phyloP scores from a whole-genome alignment of 2,329 filamentous ascomycete species.

The Cytospora piceicola region DNA sequence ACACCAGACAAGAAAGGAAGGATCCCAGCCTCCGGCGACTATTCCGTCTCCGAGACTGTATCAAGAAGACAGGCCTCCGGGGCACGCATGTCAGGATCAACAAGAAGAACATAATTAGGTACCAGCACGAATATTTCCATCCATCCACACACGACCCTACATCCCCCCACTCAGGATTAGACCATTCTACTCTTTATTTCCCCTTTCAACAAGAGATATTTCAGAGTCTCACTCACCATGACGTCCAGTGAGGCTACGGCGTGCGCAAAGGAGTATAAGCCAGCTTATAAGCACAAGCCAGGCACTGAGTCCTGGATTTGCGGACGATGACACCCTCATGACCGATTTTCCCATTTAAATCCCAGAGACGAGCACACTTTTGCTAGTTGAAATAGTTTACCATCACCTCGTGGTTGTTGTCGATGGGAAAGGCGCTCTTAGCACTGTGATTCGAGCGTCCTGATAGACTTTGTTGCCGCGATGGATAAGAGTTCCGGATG shows the following conservation, averaged over 20 bases:
- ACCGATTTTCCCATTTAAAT: slow-evolving; percentile 69
- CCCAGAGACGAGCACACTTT: slow-evolving; percentile 75
- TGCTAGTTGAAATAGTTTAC: slow-evolving; percentile 82
- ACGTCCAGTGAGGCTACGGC: slow-evolving; percentile 73
- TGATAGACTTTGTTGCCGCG: slow-evolving; percentile 57
- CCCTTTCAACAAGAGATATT: background rate
- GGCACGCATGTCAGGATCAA: slow-evolving; percentile 80
- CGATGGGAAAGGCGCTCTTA: slow-evolving; percentile 62
- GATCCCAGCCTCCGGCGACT: slow-evolving; percentile 76
- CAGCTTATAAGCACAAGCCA: slow-evolving; percentile 71
- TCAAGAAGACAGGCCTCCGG: slow-evolving; percentile 78
- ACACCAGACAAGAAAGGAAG: slow-evolving; percentile 78
- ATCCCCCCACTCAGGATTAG: slow-evolving; percentile 59
- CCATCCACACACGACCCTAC: slow-evolving; percentile 75
- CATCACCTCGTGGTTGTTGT: slow-evolving; percentile 82
- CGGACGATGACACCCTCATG: slow-evolving; percentile 74
- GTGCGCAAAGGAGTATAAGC: slow-evolving; percentile 64
- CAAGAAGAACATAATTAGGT: slow-evolving; percentile 81
- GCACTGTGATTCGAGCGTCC: slow-evolving; percentile 44
- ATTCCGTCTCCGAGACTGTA: slow-evolving; percentile 81
- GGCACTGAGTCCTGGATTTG: slow-evolving; percentile 69
- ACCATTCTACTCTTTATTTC: background rate
- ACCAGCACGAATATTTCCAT: slow-evolving; percentile 83
- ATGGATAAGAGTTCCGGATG: slow-evolving; percentile 40
- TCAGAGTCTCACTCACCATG: slow-evolving; percentile 56